phyloP scores from a whole-genome alignment of 202 grass and related monocot species.

The Dendrocalamus latiflorus region DNA sequence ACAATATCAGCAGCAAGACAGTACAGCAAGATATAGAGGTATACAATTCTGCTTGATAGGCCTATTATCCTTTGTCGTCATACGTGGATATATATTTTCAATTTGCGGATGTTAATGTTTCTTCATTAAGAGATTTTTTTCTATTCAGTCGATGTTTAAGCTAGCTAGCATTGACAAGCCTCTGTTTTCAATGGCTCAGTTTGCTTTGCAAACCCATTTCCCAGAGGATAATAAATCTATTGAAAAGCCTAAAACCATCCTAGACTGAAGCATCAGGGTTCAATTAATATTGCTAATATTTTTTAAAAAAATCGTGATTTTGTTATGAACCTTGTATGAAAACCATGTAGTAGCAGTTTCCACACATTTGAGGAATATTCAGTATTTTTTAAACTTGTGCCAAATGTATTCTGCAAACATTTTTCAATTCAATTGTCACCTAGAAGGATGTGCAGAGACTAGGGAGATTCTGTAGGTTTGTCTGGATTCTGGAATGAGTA shows the following conservation, averaged over 20 bases:
- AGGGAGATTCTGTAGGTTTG: background rate
- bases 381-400: background rate
- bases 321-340: background rate
- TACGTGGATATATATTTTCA: background rate
- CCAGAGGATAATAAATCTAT: background rate
- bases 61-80: conserved; percentile 1
- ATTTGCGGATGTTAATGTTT: background rate
- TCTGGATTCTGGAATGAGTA: background rate
- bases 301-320: background rate
- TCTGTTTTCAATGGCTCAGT: background rate
- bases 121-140: background rate
- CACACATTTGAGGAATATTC: background rate
- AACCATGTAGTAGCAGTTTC: background rate
- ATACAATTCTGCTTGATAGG: background rate
- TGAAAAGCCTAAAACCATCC: conserved; percentile 14
- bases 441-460: background rate
- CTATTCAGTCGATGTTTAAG: background rate
- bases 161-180: background rate
- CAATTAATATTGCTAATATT: background rate
- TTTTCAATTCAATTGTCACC: background rate
- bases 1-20: conserved; percentile 31
- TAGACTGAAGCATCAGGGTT: background rate
- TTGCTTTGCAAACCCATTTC: background rate
- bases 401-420: background rate
- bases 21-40: conserved; percentile 62